Evolutionary conservation across 805 yeast genomes (phyloP), one percentile per base, ranked within the genome.

Genomic region (Saccharomycopsis vini): DNA sequence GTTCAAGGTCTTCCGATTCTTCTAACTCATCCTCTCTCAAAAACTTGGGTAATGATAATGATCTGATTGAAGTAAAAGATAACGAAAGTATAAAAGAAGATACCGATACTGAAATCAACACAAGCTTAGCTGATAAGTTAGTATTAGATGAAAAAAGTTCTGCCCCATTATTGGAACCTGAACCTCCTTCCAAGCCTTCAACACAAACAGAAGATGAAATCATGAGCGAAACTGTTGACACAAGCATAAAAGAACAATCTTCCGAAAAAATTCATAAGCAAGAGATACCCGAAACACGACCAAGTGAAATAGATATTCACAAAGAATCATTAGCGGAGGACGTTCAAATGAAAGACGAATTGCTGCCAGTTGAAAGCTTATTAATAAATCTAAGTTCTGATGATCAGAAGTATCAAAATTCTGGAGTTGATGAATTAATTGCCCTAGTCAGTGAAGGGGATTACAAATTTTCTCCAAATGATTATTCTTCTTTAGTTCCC

Each of bases 71-170:
- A 12, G 29, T 7, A 24, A 12, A 24, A 24, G 34, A 30, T 9
- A n/a, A 30, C n/a, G 18, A 6, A 30, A 39, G 26, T 26, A 36
- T 29, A 3, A 46, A 23, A 24, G 45, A 46, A 26, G 50, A 46
- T n/a, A 47, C 51, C 9, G 51, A 47, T 36, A 13, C 45, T 12
- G 51, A 47, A 32, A 44, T 47, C 12, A 47, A 47, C 38, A 36
- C 24, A 20, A 44, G 46, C 19, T 34, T 47, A 9, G 43, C 48
- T n/a, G 41, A 22, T 18, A 47, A 42, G 18, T 31, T 47, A 10
- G 35, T 31, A 10, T 38, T 47, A 7, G 20, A 32, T 23, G 45
- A 43, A 36, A 7, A 28, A 43, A n/a, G n/a, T n/a, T n/a, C n/a
- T n/a, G n/a, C n/a, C n/a, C n/a, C n/a, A n/a, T n/a, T n/a, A n/a